A percentile compares a stretch with the other conserved stretches of the same genome.
These are phyloP conservation scores for Calonectria montana DNA, from an alignment of 2,329 filamentous ascomycete species.

Conservation along the genomic window DNA sequence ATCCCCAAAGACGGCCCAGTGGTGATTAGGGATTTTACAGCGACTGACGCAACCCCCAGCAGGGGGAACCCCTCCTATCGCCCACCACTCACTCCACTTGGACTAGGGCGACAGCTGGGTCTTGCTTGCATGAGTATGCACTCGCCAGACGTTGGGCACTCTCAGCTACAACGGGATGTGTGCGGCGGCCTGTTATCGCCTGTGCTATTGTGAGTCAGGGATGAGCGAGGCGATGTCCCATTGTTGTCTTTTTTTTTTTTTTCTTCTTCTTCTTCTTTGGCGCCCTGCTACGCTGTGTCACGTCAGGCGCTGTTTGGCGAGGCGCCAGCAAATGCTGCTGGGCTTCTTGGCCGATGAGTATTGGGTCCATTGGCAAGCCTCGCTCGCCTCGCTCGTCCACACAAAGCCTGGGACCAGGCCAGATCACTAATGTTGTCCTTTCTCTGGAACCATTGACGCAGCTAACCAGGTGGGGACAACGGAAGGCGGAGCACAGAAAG, in stretches of 20 bases:
- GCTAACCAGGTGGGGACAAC: slow-evolving; percentile 19
- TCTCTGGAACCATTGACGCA: slow-evolving; percentile 13
- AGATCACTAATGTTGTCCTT: slow-evolving; percentile 9
- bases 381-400: slow-evolving; percentile 2
- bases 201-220: not conserved
- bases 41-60: slow-evolving; percentile 22
- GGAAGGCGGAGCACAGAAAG: slow-evolving; percentile 16
- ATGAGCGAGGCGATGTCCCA: slow-evolving; percentile 4
- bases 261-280: not conserved
- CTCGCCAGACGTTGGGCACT: not conserved
- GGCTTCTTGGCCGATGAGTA: not conserved
- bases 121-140: slow-evolving; percentile 24
- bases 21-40: slow-evolving; percentile 20
- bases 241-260: not conserved
- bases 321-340: not conserved
- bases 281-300: slow-evolving; percentile 1
- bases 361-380: slow-evolving; percentile 14
- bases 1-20: slow-evolving; percentile 4
- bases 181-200: not conserved
- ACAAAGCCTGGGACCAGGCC: not conserved
- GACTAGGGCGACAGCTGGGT: slow-evolving; percentile 20
- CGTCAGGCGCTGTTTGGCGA: slow-evolving; percentile 12
- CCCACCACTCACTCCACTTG: slow-evolving; percentile 20
- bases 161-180: slow-evolving; percentile 18
- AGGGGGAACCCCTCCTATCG: slow-evolving; percentile 16